Evolutionary conservation across 2,329 filamentous ascomycete genomes (phyloP).

Genomic region (Sporothrix phasma): DNA sequence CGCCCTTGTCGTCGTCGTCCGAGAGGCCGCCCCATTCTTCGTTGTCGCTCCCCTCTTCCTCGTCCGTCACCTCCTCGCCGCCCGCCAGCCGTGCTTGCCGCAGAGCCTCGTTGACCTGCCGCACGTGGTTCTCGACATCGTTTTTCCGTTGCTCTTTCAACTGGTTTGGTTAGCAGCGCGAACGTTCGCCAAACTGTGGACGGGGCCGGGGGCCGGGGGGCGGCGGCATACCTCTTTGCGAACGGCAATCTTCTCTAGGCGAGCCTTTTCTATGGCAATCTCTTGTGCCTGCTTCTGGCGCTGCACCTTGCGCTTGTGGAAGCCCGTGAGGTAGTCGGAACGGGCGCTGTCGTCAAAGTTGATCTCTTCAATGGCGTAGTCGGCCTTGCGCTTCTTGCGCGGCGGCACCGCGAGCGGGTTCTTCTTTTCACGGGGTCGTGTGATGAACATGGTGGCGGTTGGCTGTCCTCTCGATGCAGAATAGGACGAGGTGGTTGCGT

Average conservation of each 20-base stretch:
- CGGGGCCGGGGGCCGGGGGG: too few species aligned
- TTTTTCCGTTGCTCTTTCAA: conserved; percentile 71
- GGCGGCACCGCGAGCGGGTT: conserved; percentile 39
- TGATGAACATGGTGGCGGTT: conserved; percentile 33
- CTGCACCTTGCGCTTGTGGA: conserved; percentile 89
- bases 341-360: conserved; percentile 72
- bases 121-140: conserved; percentile 73
- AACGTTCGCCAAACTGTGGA: too few species aligned
- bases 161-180: conserved; percentile 37
- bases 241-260: conserved; percentile 63
- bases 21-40: conserved; percentile 53
- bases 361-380: conserved; percentile 62
- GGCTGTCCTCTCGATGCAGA: background rate
- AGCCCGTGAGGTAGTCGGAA: conserved; percentile 83
- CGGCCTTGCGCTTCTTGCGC: conserved; percentile 50
- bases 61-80: conserved; percentile 36
- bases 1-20: conserved; percentile 28
- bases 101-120: conserved; percentile 62
- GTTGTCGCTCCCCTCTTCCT: conserved; percentile 34
- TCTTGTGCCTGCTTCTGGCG: conserved; percentile 79
- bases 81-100: conserved; percentile 46
- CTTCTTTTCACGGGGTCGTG: conserved; percentile 50
- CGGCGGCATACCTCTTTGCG: conserved; percentile 52
- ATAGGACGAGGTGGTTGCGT: too few species aligned
- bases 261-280: conserved; percentile 63